These are phyloP conservation scores for Helenozyma rhizophorensis DNA, from an alignment of 805 yeast genomes.

Conservation along the genomic window DNA sequence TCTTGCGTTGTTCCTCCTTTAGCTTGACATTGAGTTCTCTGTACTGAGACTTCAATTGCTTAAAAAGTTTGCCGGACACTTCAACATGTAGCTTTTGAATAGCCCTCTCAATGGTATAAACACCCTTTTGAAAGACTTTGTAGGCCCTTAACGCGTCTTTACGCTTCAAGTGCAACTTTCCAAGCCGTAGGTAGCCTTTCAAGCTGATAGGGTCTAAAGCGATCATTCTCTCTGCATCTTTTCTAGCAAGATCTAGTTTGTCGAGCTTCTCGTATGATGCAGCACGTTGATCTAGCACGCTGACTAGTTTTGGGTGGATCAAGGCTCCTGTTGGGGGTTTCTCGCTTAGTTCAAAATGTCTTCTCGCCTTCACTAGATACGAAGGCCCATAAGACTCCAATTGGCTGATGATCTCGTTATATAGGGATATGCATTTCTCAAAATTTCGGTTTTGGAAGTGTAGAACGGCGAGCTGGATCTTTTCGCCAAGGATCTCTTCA, in stretches of 20 bases:
- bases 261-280: slow-evolving; percentile 45
- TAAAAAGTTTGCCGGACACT: slow-evolving; percentile 30
- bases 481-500: slow-evolving; percentile 25
- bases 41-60: slow-evolving; percentile 22
- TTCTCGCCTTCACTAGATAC: slow-evolving; percentile 17
- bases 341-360: slow-evolving; percentile 17
- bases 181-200: slow-evolving; percentile 45
- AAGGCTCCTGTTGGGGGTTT: slow-evolving; percentile 26
- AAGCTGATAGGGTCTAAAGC: slow-evolving; percentile 41
- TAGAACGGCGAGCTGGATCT: slow-evolving; percentile 24
- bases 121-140: slow-evolving; percentile 32
- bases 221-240: slow-evolving; percentile 34
- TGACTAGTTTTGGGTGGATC: slow-evolving; percentile 33
- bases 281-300: slow-evolving; percentile 43
- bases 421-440: slow-evolving; percentile 23
- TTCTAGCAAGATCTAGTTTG: slow-evolving; percentile 24
- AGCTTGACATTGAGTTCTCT: slow-evolving; percentile 18
- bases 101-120: slow-evolving; percentile 31
- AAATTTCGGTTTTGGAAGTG: slow-evolving; percentile 29
- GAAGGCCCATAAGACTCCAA: slow-evolving; percentile 14
- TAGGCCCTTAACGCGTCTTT: slow-evolving; percentile 32
- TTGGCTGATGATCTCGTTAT: slow-evolving; percentile 20
- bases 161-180: slow-evolving; percentile 28
- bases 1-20: slow-evolving; percentile 12
- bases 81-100: slow-evolving; percentile 20